Evolutionary conservation across 345 rosid genomes (phyloP), one percentile per base, ranked within the genome.

Genomic region (Murraya paniculata): DNA sequence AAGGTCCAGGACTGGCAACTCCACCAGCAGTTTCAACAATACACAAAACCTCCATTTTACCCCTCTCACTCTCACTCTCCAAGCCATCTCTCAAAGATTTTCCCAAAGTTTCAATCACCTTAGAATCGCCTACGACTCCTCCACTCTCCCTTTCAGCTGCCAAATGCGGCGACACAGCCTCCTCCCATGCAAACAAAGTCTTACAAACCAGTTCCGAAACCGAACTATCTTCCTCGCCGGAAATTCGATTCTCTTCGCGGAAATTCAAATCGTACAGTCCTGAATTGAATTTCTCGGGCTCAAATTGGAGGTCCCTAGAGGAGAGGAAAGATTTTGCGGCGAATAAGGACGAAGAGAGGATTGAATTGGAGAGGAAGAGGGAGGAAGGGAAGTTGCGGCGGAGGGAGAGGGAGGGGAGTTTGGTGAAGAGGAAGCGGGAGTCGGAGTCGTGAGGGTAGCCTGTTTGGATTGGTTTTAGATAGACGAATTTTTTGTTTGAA

Each of bases 21-120:
- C 99, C 98, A 2, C 99, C 99, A 16, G 99, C 95, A 65, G 99
- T 92, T 84, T 96, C 98, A 56, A 96, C 88, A 60, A 96, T 83
- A 78, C 94, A 92, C 9, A 95, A 81, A 68, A 77, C 76, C 56
- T 84, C 82, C 74, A 77, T 62, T 76, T 57, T 58, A 69, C 50
- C 84, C n/a, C 50, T 45, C 18, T 13, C 50, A 45, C 48, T 38
- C 73, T 74, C 84, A 84, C 79, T 81, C 21, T 82, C 88, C 62
- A 79, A 48, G 19, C 82, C 86, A 50, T 81, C 86, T 78, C 45
- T 85, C 81, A 95, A 82, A 62, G 88, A 86, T 21, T 74, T 82
- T 73, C 77, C 88, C 84, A 95, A 14, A 86, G 77, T 80, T 73
- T 69, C 64, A 78, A 91, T 69, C 78, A 95, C 84, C 22, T 27